Evolutionary conservation across 441 rosid species (phyloP), one percentile per base, ranked within the genome.

Genomic region (Euphorbia corollata): DNA sequence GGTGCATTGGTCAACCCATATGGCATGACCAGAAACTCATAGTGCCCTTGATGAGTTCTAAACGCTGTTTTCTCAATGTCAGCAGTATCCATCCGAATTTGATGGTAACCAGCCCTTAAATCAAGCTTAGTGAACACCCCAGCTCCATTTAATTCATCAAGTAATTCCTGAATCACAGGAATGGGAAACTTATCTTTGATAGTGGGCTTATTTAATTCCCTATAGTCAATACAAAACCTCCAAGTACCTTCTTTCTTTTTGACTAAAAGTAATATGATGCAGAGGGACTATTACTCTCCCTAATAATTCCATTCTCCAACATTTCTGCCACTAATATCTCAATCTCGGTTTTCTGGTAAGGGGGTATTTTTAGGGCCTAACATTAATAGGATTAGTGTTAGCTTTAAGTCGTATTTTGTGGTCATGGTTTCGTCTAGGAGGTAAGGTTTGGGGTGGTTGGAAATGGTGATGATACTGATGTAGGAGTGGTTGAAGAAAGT

Each of bases 1-100:
- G 58, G 67, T 6, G 67, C 67, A 48, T 45, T 63, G 1, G 41
- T 47, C 0, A 63, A 39, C 11, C 56, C 39, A 13, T 22, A 63
- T 4, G 67, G 57, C 57, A 63, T 47, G 0, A 63, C 67, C 2
- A 12, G 0, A 27, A 47, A 47, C 19, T 63, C 41, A 47, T 27
- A 48, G 0, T 19, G 23, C 5, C 56, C 20, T 1, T 8, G 15
- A n/a, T 45, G 56, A 0, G 56, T 45, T 5, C 24, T 10, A 5
- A 45, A 63, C 0, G 56, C 22, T 0, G 20, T 63, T 13, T 45
- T 63, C 9, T 1, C 20, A 4, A 45, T 13, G 27, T 45, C 56
- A 0, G 13, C 15, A 4, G 47, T 47, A 12, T 32, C 0, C 1
- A 63, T 63, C 67, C 56, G 23, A 18, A 12, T 4, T 32, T n/a